phyloP scores from a whole-genome alignment of 768 basidiomycete genomes.

The Leccinum subgranulosum region DNA sequence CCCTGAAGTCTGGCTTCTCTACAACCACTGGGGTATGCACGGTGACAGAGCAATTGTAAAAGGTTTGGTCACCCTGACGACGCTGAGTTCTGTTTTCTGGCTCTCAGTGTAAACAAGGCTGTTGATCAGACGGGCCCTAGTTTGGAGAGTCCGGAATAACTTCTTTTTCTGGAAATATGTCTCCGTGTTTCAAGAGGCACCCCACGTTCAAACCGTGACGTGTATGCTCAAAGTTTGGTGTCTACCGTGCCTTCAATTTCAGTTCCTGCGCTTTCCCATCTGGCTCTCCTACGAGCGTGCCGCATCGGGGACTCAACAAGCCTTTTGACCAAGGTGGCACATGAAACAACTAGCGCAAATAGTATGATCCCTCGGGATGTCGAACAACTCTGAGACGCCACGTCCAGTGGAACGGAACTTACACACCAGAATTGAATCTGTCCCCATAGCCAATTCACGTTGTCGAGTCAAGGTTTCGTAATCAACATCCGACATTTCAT shows the following conservation, averaged over 20 bases:
- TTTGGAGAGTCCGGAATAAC: neutral
- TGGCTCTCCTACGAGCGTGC: neutral
- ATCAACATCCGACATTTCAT: neutral
- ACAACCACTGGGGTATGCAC: no score
- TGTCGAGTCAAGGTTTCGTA: neutral
- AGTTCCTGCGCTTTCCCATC: neutral
- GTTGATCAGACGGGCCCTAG: neutral
- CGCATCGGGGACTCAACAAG: neutral
- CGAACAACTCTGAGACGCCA: neutral
- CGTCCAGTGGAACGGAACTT: neutral
- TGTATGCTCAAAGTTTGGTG: neutral
- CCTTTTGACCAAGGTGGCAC: neutral
- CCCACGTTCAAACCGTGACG: neutral
- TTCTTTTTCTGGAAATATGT: neutral
- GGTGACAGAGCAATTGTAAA: neutral
- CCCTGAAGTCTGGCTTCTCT: neutral
- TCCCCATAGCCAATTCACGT: neutral
- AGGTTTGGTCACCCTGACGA: neutral
- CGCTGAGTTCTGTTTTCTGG: neutral
- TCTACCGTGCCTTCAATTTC: neutral
- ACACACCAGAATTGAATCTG: neutral
- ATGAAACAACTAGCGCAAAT: neutral
- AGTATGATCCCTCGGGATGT: neutral
- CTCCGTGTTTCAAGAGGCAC: neutral
- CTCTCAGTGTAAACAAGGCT: neutral